Evolutionary conservation across 2,329 filamentous ascomycete species (phyloP), one percentile per base, ranked within the genome.

Genomic region (Gremmenia infestans): DNA sequence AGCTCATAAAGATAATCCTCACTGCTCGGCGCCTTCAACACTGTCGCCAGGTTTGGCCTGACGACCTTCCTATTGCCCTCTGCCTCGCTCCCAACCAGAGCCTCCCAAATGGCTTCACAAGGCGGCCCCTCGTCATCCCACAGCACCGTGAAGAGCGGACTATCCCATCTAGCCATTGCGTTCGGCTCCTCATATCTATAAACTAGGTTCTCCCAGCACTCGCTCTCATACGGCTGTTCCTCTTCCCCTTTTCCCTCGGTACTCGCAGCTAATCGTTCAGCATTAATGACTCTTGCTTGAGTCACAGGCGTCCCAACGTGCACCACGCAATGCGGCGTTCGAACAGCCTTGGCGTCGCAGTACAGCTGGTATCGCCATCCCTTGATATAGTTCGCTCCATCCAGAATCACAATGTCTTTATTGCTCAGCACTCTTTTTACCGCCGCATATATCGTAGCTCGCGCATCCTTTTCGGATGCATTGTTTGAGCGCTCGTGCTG

Each of bases 111-210:
- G 55, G 79, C 77, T 48, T 86, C 82, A 59, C 84, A 87, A 2
- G 84, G 83, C n/a, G 79, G 80, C 55, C 79, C 78, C 54, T 81
- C 80, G 68, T 95, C 90, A 46, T 91, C 86, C 78, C 86, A 89
- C 11, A 90, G 79, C 0, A 94, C 78, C 4, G 87, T 87, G 72
- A 93, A 94, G 2, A 94, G 78, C 1, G 90, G 89, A 53, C 86
- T 88, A 70, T 95, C 89, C 90, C 90, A 95, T 45, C 89, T 77
- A 2, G 81, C 86, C 88, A 93, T 92, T 22, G 86, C 82, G 69
- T 93, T 94, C 14, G 90, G 89, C 72, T 95, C 89, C 72, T 95
- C 89, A 69, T 92, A 92, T 53, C 89, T 79, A 68, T 90, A 93
- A 36, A 71, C 68, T 32, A 71, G 53, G 53, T 71, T 71, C 14